Evolutionary conservation across 2,329 filamentous ascomycete species (phyloP).

Genomic region (Aureobasidium subglaciale): DNA sequence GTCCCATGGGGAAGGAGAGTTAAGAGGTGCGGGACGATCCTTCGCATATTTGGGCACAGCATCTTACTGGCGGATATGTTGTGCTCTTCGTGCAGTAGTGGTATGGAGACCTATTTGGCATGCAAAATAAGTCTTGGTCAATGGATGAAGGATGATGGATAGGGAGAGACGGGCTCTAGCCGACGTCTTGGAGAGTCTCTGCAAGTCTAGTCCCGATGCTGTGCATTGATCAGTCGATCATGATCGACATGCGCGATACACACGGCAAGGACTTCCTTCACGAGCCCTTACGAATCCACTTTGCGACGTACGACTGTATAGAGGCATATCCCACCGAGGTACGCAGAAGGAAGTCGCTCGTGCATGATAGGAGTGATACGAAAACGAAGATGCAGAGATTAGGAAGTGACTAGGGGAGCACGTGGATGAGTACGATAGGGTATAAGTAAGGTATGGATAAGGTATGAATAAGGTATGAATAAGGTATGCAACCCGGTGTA

Average conservation of each 20-base stretch:
- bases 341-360: neutral
- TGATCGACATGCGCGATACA: neutral
- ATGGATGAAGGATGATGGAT: neutral
- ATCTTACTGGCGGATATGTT: neutral
- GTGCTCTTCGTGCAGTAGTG: neutral
- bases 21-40: neutral
- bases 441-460: no score
- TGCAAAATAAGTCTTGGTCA: neutral
- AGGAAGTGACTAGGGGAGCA: neutral
- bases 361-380: neutral
- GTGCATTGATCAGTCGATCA: constrained; percentile 6
- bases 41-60: neutral
- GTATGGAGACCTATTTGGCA: neutral
- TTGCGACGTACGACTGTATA: neutral
- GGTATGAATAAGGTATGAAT: no score
- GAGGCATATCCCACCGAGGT: neutral
- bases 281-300: neutral
- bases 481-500: no score
- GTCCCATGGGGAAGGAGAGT: neutral
- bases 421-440: no score
- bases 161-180: neutral
- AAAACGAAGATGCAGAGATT: neutral
- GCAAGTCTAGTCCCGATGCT: neutral
- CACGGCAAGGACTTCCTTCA: neutral
- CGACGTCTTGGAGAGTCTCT: neutral